Percentiles rank a stretch among this genome's conserved stretches.
These are phyloP conservation scores for Leucoagaricus sp. DNA, from an alignment of 1,284 basidiomycete genomes.

Conservation along the genomic window DNA sequence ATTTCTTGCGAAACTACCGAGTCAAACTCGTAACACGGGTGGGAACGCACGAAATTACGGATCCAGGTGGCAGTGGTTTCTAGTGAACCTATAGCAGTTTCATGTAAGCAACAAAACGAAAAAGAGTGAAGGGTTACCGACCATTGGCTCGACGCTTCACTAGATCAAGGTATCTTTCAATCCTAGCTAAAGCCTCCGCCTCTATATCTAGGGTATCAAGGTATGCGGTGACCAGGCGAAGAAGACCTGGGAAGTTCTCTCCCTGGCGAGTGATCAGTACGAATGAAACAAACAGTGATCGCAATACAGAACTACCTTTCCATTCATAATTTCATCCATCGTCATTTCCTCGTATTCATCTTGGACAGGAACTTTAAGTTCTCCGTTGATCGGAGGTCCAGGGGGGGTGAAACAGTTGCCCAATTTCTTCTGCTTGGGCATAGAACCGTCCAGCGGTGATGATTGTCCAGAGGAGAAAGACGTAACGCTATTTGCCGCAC, in stretches of 20 bases:
- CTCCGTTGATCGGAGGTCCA: conserved; percentile 45
- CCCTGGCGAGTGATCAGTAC: conserved; percentile 40
- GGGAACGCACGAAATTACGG: conserved; percentile 85
- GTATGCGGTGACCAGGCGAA: conserved; percentile 86
- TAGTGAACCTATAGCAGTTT: conserved; percentile 61
- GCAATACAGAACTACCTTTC: conserved; percentile 56
- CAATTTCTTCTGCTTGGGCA: conserved; percentile 61
- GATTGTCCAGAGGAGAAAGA: conserved; percentile 51
- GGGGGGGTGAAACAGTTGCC: conserved; percentile 69
- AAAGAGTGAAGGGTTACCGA: conserved; percentile 32
- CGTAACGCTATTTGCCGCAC: conserved; percentile 43
- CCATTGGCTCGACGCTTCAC: conserved; percentile 82
- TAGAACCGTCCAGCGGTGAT: conserved; percentile 45
- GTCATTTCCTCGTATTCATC: conserved; percentile 93
- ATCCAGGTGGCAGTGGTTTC: conserved; percentile 94
- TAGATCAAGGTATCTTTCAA: conserved; percentile 81
- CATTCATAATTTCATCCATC: conserved; percentile 92
- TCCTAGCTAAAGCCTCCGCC: conserved; percentile 59
- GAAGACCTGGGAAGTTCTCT: conserved; percentile 78
- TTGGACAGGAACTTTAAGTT: conserved; percentile 47
- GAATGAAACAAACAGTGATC: not conserved
- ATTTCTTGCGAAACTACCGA: conserved; percentile 90
- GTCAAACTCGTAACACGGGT: conserved; percentile 90
- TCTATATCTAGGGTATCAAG: conserved; percentile 87
- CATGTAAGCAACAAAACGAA: conserved; percentile 16